A percentile compares a stretch with the other conserved stretches of the same genome.
phyloP scores from a whole-genome alignment of 2,329 filamentous ascomycete genomes.

The Monilinia laxa region DNA sequence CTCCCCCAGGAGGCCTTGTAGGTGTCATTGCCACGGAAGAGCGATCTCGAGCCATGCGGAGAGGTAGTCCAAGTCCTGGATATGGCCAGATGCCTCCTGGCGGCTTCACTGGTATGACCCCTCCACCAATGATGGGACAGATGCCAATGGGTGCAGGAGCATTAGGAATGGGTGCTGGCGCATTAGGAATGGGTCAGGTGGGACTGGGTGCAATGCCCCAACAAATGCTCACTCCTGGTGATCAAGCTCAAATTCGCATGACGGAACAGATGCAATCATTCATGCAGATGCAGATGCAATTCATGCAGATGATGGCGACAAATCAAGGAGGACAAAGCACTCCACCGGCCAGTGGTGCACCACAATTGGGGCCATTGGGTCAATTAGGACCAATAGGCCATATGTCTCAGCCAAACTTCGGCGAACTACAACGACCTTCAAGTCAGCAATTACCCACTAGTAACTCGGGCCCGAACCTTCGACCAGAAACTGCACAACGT shows the following conservation, averaged over 20 bases:
- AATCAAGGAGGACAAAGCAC: slow-evolving; percentile 26
- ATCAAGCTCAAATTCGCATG: slow-evolving; percentile 77
- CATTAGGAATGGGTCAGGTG: slow-evolving; percentile 39
- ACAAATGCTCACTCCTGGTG: slow-evolving; percentile 52
- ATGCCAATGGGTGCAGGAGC: slow-evolving; percentile 31
- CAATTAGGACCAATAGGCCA: slow-evolving; percentile 28
- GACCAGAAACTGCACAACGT: slow-evolving; percentile 44
- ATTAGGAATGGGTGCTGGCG: slow-evolving; percentile 35
- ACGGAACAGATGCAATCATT: slow-evolving; percentile 82
- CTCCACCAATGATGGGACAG: slow-evolving; percentile 23
- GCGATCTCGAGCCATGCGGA: slow-evolving; percentile 70
- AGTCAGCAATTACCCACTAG: slow-evolving; percentile 25
- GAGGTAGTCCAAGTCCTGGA: slow-evolving; percentile 71
- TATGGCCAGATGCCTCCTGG: slow-evolving; percentile 40
- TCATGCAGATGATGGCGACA: slow-evolving; percentile 76
- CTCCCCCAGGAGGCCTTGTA: slow-evolving; percentile 75
- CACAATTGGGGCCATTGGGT: slow-evolving; percentile 23
- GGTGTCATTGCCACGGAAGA: slow-evolving; percentile 88
- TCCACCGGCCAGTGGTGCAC: slow-evolving; percentile 24
- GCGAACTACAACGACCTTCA: slow-evolving; percentile 31
- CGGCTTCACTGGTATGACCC: slow-evolving; percentile 38
- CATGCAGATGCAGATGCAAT: slow-evolving; percentile 94
- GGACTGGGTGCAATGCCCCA: slow-evolving; percentile 35
- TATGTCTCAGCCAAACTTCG: slow-evolving; percentile 32
- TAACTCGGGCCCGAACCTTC: slow-evolving; percentile 25